Conservation (phyloP, 495 filamentous ascomycete species). For the Immersiella caudata region DNA sequence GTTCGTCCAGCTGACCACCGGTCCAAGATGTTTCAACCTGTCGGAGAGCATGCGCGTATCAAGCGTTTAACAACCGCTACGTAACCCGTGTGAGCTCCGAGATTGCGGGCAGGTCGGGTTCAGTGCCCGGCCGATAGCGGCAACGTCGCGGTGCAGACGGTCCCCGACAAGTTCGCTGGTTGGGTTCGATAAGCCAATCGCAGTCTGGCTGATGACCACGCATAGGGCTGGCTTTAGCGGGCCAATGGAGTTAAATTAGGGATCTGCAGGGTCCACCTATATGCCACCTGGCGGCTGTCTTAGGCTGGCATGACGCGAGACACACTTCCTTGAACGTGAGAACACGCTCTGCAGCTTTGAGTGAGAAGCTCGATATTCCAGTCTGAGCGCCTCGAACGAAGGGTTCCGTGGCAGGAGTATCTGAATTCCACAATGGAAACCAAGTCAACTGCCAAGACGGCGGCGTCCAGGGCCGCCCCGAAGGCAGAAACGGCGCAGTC, state of each 20-base stretch:
- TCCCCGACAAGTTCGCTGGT: not conserved
- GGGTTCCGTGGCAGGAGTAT: not conserved
- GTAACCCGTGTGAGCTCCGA: not conserved
- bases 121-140: not conserved
- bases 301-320: not conserved
- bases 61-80: not conserved
- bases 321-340: not conserved
- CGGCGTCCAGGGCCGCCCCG: not conserved
- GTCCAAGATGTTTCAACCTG: not conserved
- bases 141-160: not conserved
- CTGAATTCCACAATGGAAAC: not conserved
- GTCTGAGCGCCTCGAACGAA: not conserved
- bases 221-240: constrained; percentile 1
- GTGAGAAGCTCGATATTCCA: not conserved
- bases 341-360: not conserved
- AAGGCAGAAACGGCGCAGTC: not conserved
- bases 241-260: constrained; percentile 5
- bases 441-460: constrained; percentile 1
- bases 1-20: not conserved
- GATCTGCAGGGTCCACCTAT: not conserved
- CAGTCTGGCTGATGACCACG: constrained; percentile 15
- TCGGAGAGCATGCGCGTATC: not conserved
- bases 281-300: constrained; percentile 14
- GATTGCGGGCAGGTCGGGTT: not conserved
- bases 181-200: constrained; percentile 2